These are phyloP conservation scores for Stylonectria norvegica DNA, from an alignment of 2,329 filamentous ascomycete species.

Conservation along the genomic window DNA sequence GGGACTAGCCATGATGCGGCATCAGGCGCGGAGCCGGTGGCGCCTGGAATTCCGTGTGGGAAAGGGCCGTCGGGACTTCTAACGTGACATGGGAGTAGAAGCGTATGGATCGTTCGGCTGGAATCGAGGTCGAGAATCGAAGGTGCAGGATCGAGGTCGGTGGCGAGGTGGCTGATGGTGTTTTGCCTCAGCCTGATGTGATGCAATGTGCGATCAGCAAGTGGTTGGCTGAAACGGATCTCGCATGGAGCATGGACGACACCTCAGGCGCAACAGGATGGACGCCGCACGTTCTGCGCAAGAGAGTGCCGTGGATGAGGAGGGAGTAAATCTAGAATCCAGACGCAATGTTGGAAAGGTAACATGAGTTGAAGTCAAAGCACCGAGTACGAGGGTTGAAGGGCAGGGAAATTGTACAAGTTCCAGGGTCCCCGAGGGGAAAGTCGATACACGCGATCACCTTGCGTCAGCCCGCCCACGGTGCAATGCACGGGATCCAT, in stretches of 20 bases:
- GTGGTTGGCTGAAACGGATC: conserved; percentile 20
- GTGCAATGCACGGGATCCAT: no score
- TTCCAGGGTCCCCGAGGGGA: no score
- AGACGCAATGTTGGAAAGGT: no score
- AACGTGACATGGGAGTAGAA: conserved; percentile 13
- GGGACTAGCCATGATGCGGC: conserved; percentile 27
- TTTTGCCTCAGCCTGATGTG: conserved; percentile 14
- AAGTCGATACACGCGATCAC: no score
- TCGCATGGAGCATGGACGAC: conserved; percentile 16
- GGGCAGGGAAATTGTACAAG: no score
- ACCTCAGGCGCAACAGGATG: no score
- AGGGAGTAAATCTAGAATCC: no score
- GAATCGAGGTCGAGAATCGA: conserved; percentile 1
- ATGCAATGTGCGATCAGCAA: conserved; percentile 25
- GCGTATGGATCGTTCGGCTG: background rate
- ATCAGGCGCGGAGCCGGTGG: conserved; percentile 16
- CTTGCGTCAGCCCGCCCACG: no score
- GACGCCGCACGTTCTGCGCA: no score
- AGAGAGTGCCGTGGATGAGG: no score
- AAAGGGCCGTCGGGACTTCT: conserved; percentile 9
- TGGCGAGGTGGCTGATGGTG: conserved; percentile 12
- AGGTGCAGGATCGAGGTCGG: background rate
- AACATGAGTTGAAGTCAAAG: no score
- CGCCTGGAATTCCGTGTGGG: conserved; percentile 4
- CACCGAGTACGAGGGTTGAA: no score